Percentiles rank a stretch among this genome's conserved stretches.
phyloP scores from a whole-genome alignment of 805 yeast species.

The Kodamaea kakaduensis region DNA sequence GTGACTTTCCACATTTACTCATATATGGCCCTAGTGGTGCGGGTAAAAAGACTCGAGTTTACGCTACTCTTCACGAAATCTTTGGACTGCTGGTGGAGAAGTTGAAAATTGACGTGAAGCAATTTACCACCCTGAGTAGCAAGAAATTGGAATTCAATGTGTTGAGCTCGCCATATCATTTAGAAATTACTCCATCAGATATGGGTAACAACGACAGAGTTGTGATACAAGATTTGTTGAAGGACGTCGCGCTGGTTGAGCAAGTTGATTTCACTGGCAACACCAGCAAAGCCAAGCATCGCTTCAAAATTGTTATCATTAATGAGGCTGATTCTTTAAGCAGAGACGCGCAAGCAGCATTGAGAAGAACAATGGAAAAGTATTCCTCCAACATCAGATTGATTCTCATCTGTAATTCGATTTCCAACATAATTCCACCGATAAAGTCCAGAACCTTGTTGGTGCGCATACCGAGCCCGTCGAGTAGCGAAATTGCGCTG shows the following conservation, averaged over 20 bases:
- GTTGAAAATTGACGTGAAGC: conserved; percentile 80
- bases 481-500: conserved; percentile 48
- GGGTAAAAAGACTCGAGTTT: conserved; percentile 92
- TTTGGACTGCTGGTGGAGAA: conserved; percentile 82
- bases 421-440: conserved; percentile 90
- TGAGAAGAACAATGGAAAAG: conserved; percentile 94
- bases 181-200: conserved; percentile 95
- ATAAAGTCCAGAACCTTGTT: conserved; percentile 89
- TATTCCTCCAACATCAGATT: conserved; percentile 84
- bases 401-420: conserved; percentile 80
- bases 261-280: conserved; percentile 74
- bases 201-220: conserved; percentile 94
- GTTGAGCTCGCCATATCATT: conserved; percentile 84
- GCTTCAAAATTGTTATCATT: conserved; percentile 77
- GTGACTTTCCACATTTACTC: conserved; percentile 89
- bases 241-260: conserved; percentile 92
- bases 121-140: conserved; percentile 68
- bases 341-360: conserved; percentile 93
- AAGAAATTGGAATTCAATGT: conserved; percentile 87
- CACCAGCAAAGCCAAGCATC: conserved; percentile 38
- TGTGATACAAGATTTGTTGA: conserved; percentile 88
- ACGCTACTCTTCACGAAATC: conserved; percentile 71
- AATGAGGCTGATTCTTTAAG: conserved; percentile 89
- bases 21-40: conserved; percentile 96
- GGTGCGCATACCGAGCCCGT: conserved; percentile 84